Base-by-base conservation (phyloP, 164 flowering plant species). In the Akebia trifoliata region DNA sequence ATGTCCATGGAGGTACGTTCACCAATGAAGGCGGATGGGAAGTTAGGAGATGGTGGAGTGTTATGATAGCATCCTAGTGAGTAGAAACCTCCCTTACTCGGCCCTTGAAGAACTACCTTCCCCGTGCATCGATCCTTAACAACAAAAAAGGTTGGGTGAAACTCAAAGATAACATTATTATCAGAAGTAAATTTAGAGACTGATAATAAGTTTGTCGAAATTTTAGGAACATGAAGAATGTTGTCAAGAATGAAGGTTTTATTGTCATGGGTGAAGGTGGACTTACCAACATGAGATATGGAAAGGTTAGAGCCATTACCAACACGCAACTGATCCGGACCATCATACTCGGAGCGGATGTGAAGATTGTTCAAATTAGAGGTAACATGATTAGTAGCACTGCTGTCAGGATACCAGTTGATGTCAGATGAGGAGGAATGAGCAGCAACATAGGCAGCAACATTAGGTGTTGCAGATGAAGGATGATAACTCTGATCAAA, bases 281-380 rank as follows among this genome's bases (percentile, higher is more conserved):
- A 36, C 2, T 0, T 53, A 53, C 43, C 43, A 20, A 34, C 9
- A 36, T 53, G 57, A 9, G 57, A n/a, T 1, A 50, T 29, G 20
- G 34, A 14, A 12, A 28, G 10, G 7, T 4, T 26, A 28, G 18
- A 14, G 11, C 52, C 52, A 49, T 49, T 49, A 2, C 52, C 52
- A 46, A 46, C 50, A 46, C 29, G 50, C 15, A 50, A 2, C 20
- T 50, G 36, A 50, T 50, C 54, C 30, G 56, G 39, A 15, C 56
- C 40, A 35, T 52, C 40, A 34, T 52, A 52, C 31, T 49, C 52
- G 3, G 34, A 49, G 17, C 0, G 34, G 4, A 49, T 14, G 35
- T 49, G 52, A 1, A 49, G 34, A 17, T 49, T 52, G 25, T 17
- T 32, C 10, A 52, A 20, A 35, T 32, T 40, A 52, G 38, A 32